These are phyloP conservation scores for Pseudocercospora vitis DNA, from an alignment of 2,329 filamentous ascomycete genomes.

Conservation along the genomic window DNA sequence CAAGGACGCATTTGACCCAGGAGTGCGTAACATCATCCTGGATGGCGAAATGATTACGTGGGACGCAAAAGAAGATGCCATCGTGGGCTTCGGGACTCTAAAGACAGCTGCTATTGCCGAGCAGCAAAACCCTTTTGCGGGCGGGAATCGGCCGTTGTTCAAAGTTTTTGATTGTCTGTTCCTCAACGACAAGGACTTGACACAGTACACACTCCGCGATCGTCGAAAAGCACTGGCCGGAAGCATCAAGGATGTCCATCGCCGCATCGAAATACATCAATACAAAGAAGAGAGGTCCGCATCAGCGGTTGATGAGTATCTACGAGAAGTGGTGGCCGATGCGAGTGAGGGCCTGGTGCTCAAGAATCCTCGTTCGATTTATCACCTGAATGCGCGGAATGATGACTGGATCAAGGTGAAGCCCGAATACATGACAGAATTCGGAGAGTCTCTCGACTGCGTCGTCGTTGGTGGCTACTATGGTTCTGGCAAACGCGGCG, in stretches of 20 bases:
- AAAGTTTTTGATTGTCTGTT: conserved; percentile 89
- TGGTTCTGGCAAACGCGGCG: conserved; percentile 81
- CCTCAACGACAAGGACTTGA: conserved; percentile 77
- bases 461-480: conserved; percentile 90
- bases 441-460: conserved; percentile 89
- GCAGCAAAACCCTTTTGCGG: conserved; percentile 68
- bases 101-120: conserved; percentile 86
- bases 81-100: conserved; percentile 86
- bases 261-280: conserved; percentile 79
- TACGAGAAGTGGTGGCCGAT: conserved; percentile 81
- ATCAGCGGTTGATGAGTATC: conserved; percentile 72
- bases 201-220: conserved; percentile 78
- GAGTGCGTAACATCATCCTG: conserved; percentile 82
- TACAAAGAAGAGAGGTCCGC: conserved; percentile 66
- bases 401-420: conserved; percentile 99
- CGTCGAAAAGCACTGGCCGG: conserved; percentile 72
- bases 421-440: conserved; percentile 96
- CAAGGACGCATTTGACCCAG: conserved; percentile 70
- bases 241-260: conserved; percentile 67
- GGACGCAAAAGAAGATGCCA: conserved; percentile 81
- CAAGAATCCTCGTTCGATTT: conserved; percentile 87
- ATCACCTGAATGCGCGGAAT: conserved; percentile 83
- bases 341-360: conserved; percentile 87
- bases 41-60: conserved; percentile 99
- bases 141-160: conserved; percentile 72